Conservation (phyloP, 768 basidiomycete genomes). For the Amyloporia xantha region DNA sequence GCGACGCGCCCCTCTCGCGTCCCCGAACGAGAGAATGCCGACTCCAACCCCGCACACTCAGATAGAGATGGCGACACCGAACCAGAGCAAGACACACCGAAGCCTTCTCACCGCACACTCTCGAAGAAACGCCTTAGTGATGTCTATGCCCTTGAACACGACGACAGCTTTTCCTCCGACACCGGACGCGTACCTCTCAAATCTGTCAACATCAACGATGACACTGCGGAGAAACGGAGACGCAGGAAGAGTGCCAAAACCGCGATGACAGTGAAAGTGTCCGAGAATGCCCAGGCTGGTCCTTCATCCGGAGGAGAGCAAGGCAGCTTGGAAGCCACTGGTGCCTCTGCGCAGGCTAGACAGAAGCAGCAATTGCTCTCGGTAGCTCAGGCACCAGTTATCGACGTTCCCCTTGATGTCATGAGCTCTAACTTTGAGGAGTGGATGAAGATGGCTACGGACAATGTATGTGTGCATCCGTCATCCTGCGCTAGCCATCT, state of each 20-base stretch:
- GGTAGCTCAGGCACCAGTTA: conserved; percentile 48
- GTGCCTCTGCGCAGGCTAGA: conserved; percentile 34
- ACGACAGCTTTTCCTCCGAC: conserved; percentile 30
- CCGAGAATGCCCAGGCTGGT: conserved; percentile 50
- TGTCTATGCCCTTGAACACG: conserved; percentile 39
- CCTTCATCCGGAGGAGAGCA: conserved; percentile 39
- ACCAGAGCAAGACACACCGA: conserved; percentile 17
- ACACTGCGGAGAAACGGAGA: conserved; percentile 79
- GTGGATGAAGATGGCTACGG: conserved; percentile 99
- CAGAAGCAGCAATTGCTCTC: conserved; percentile 58
- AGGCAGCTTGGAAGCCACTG: conserved; percentile 32
- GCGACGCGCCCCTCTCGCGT: conserved; percentile 7
- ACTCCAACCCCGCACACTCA: conserved; percentile 7
- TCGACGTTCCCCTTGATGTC: conserved; percentile 69
- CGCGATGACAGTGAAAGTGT: conserved; percentile 26
- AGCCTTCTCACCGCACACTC: conserved; percentile 9
- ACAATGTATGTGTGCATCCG: conserved; percentile 65
- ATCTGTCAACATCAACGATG: conserved; percentile 63
- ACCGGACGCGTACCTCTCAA: conserved; percentile 29
- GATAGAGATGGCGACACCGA: conserved; percentile 20
- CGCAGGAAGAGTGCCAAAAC: conserved; percentile 74
- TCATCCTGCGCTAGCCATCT: background rate
- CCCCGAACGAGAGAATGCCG: conserved; percentile 1
- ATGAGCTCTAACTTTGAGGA: conserved; percentile 94
- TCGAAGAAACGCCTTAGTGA: conserved; percentile 56